Evolutionary conservation across 2,329 filamentous ascomycete genomes (phyloP).

Genomic region (Epichloe gansuensis): DNA sequence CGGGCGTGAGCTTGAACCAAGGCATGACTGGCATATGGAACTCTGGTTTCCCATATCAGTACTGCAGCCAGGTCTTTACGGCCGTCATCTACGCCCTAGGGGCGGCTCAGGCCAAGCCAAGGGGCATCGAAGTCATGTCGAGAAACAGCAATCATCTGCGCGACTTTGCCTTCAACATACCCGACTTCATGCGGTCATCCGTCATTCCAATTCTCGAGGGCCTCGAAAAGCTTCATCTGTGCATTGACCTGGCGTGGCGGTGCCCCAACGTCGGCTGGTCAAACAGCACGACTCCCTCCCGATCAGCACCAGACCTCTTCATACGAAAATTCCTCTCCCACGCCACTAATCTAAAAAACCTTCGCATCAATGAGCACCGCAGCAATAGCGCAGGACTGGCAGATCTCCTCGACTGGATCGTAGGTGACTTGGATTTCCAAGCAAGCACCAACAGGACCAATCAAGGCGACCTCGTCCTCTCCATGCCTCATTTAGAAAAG

Average conservation of each 20-base stretch:
- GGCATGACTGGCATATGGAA: slow-evolving; percentile 5
- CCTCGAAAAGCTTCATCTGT: slow-evolving; percentile 31
- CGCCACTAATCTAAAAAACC: slow-evolving; percentile 30
- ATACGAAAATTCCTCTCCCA: slow-evolving; percentile 15
- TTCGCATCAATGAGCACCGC: slow-evolving; percentile 17
- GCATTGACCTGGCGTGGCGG: slow-evolving; percentile 13
- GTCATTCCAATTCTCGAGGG: slow-evolving; percentile 28
- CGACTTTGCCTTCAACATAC: slow-evolving; percentile 34
- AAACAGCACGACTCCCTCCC: background rate
- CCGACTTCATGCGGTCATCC: slow-evolving; percentile 21
- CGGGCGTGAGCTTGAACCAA: slow-evolving; percentile 14
- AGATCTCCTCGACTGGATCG: slow-evolving; percentile 9
- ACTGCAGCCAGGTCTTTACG: slow-evolving; percentile 24
- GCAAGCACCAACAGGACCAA: background rate
- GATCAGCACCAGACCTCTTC: slow-evolving; percentile 6
- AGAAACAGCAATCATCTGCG: slow-evolving; percentile 18
- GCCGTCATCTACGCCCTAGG: slow-evolving; percentile 30
- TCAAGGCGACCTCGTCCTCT: slow-evolving; percentile 9
- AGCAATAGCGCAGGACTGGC: background rate
- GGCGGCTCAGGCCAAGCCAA: slow-evolving; percentile 22
- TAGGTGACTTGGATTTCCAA: background rate
- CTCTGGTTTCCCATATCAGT: slow-evolving; percentile 7
- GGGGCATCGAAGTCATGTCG: slow-evolving; percentile 35
- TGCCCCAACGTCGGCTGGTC: background rate
- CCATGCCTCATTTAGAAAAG: slow-evolving; percentile 24